phyloP scores from a whole-genome alignment of 805 yeast genomes.

The Candida xyloterini region DNA sequence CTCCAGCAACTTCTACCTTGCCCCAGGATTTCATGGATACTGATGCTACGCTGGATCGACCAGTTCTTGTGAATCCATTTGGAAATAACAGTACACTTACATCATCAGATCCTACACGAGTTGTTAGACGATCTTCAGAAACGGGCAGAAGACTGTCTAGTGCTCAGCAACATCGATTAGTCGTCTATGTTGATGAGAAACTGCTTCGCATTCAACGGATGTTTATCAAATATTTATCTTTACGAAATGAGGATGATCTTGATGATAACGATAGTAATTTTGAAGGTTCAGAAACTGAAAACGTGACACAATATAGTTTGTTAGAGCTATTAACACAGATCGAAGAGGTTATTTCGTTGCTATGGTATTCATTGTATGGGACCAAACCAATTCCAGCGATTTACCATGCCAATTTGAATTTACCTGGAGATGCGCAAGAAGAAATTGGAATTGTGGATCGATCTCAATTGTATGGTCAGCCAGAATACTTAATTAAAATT shows the following conservation, averaged over 20 bases:
- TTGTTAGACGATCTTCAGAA: conserved; percentile 7
- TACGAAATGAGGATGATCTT: conserved; percentile 28
- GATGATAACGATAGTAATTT: not conserved
- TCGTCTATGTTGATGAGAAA: conserved; percentile 52
- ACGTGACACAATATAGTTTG: conserved; percentile 20
- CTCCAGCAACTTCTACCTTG: conserved; percentile 8
- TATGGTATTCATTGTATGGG: conserved; percentile 57
- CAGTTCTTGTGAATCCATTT: conserved; percentile 30
- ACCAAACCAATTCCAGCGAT: conserved; percentile 29
- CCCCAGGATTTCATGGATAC: conserved; percentile 19
- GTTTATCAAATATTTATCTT: conserved; percentile 40
- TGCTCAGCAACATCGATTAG: conserved; percentile 55
- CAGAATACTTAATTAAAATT: conserved; percentile 56
- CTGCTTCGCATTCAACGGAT: conserved; percentile 53
- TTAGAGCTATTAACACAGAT: conserved; percentile 43
- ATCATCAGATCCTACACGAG: conserved; percentile 25
- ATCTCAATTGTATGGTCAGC: conserved; percentile 49
- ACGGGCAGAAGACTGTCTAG: conserved; percentile 33
- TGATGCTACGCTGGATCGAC: conserved; percentile 7
- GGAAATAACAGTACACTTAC: conserved; percentile 23
- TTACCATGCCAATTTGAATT: conserved; percentile 23
- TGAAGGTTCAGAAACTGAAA: conserved; percentile 1
- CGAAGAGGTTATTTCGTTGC: conserved; percentile 46
- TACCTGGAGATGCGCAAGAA: conserved; percentile 1
- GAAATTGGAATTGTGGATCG: conserved; percentile 18